Evolutionary conservation across 2,329 filamentous ascomycete species (phyloP), one percentile per base, ranked within the genome.

Genomic region (Nothophoma quercina): DNA sequence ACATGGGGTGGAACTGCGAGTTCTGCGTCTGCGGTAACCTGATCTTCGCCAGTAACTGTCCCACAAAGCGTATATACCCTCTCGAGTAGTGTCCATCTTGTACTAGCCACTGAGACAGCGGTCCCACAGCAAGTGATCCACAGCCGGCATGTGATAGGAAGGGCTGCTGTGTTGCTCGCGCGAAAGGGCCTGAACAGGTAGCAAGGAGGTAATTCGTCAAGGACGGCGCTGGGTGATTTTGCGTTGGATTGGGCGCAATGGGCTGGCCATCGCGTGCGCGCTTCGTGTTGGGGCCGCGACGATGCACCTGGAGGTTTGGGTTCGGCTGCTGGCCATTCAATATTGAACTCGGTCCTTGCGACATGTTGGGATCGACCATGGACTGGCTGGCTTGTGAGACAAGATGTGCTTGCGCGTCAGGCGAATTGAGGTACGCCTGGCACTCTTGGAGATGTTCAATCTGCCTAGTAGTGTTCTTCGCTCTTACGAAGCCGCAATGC

Each of bases 51-150:
- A 91, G 81, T 7, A 90, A 73, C n/a, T 80, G 77, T 7, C 87
- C 87, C 18, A 86, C 83, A 61, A 88, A 89, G 21, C 82, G 80
- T 61, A 90, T 83, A 72, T 90, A 89, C 42, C 84, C 83, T 58
- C 89, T 86, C 26, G 88, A 85, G 73, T 90, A 89, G 53, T 91
- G 82, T 7, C 85, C 79, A 71, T 91, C 88, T 71, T 90, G 88
- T 10, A 85, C 83, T 34, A 91, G 83, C 88, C 88, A 91, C 69
- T 81, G 79, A 16, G 82, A 81, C 9, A 91, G 77, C 1, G 79
- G 74, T 0, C 77, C 65, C 40, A 84, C 84, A 15, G 83, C 76
- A 15, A 89, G 76, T 0, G 80, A 82, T 18, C 88, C 88, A 48
- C 80, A 78, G 12, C 87, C 87, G 5, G 88, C 88, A 39, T 84